phyloP scores from a whole-genome alignment of 177 flowering plant species.

The Telopea speciosissima region DNA sequence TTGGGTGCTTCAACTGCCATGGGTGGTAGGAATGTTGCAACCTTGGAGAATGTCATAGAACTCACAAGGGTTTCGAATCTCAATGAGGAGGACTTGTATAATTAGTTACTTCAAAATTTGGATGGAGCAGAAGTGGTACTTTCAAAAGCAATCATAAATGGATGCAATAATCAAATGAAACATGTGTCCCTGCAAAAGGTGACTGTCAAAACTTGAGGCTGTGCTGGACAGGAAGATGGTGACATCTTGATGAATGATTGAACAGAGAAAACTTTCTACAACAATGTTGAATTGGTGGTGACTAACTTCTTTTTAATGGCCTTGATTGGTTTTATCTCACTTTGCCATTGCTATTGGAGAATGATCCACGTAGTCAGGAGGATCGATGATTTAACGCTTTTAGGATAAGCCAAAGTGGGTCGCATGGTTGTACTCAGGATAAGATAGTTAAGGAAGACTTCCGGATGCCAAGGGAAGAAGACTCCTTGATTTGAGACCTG shows the following conservation, averaged over 20 bases:
- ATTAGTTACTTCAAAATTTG: constrained; percentile 27
- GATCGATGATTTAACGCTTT: background rate
- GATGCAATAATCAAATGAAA: constrained; percentile 26
- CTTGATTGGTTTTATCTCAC: background rate
- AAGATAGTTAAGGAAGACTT: background rate
- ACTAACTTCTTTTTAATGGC: background rate
- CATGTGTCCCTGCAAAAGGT: constrained; percentile 46
- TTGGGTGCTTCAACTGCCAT: constrained; percentile 98
- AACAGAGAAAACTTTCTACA: background rate
- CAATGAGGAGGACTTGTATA: constrained; percentile 56
- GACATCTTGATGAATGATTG: constrained; percentile 12
- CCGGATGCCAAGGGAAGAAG: background rate
- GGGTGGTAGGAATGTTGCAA: constrained; percentile 97
- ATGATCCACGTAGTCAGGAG: background rate
- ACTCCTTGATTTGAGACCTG: background rate
- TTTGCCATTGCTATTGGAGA: background rate
- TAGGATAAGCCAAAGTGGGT: background rate
- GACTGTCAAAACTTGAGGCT: constrained; percentile 45
- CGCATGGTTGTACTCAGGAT: too few relatives aligned
- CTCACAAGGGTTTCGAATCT: constrained; percentile 49
- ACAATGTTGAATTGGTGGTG: background rate
- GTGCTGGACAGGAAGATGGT: constrained; percentile 12
- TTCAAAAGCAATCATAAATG: constrained; percentile 36
- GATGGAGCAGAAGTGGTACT: constrained; percentile 36
- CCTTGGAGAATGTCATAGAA: constrained; percentile 46